Percentiles rank a stretch among this genome's conserved stretches.
Conservation (phyloP, 805 yeast species). For the Wickerhamiella alocasiicola region DNA sequence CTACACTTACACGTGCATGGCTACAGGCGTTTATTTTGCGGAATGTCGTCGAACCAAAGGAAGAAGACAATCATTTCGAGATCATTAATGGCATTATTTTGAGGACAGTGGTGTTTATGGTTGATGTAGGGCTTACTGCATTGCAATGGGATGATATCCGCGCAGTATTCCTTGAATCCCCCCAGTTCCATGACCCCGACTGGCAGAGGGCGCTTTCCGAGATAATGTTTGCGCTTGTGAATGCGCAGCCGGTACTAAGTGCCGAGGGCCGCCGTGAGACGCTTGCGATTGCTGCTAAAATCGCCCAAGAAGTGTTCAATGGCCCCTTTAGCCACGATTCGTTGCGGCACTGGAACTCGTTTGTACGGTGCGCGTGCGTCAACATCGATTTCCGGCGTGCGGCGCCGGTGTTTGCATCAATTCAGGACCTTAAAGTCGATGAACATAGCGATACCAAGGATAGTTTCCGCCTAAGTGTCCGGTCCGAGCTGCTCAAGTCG, state of each 20-base stretch:
- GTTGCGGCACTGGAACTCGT: slow-evolving; percentile 57
- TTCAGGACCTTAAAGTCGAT: slow-evolving; percentile 36
- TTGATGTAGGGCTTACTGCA: slow-evolving; percentile 33
- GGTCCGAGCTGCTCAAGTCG: slow-evolving; percentile 39
- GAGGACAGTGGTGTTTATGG: slow-evolving; percentile 37
- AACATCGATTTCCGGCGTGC: slow-evolving; percentile 48
- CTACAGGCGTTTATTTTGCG: slow-evolving; percentile 26
- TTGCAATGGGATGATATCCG: slow-evolving; percentile 42
- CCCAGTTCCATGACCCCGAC: slow-evolving; percentile 56
- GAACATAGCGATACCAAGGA: slow-evolving; percentile 55
- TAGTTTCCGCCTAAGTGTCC: slow-evolving; percentile 45
- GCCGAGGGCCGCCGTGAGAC: neutral
- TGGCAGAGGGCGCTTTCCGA: slow-evolving; percentile 68
- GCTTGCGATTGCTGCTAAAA: neutral
- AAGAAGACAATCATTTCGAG: slow-evolving; percentile 50
- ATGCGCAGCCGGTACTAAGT: neutral
- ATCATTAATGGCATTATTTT: slow-evolving; percentile 51
- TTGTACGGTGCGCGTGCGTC: slow-evolving; percentile 61
- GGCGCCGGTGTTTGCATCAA: slow-evolving; percentile 36
- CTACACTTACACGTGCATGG: neutral
- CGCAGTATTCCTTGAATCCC: slow-evolving; percentile 35
- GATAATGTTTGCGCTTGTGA: slow-evolving; percentile 26
- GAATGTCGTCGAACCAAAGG: slow-evolving; percentile 46
- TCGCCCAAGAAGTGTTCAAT: neutral
- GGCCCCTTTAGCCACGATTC: slow-evolving; percentile 52